phyloP scores from a whole-genome alignment of 1,284 basidiomycete species.

The Sporisorium graminicola region DNA sequence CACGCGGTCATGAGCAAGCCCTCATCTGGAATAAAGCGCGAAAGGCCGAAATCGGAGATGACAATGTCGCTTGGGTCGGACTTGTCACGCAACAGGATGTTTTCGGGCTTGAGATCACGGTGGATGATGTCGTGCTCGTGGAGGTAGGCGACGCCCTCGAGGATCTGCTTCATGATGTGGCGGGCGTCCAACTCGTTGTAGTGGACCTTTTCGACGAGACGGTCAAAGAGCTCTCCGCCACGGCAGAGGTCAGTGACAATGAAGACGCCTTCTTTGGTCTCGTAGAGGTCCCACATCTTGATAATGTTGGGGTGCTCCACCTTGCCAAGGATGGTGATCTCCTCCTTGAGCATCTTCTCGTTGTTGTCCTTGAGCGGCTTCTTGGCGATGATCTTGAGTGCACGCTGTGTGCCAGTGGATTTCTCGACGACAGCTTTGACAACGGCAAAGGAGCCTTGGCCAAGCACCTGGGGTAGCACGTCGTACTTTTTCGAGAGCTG shows the following conservation, averaged over 20 bases:
- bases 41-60: slow-evolving; percentile 69
- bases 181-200: slow-evolving; percentile 68
- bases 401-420: slow-evolving; percentile 57
- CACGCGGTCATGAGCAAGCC: slow-evolving; percentile 67
- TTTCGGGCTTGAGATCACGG: slow-evolving; percentile 68
- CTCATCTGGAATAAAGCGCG: slow-evolving; percentile 64
- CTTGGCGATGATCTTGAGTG: slow-evolving; percentile 68
- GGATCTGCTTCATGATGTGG: slow-evolving; percentile 64
- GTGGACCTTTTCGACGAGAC: slow-evolving; percentile 62
- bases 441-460: slow-evolving; percentile 67
- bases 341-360: slow-evolving; percentile 65
- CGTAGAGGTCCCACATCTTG: slow-evolving; percentile 68
- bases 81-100: slow-evolving; percentile 63
- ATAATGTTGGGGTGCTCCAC: slow-evolving; percentile 66
- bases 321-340: slow-evolving; percentile 65
- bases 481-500: slow-evolving; percentile 65
- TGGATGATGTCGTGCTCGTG: slow-evolving; percentile 67
- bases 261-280: slow-evolving; percentile 68
- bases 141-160: slow-evolving; percentile 65
- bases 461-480: slow-evolving; percentile 53
- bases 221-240: slow-evolving; percentile 68
- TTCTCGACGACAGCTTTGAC: slow-evolving; percentile 59
- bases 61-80: slow-evolving; percentile 59
- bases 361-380: slow-evolving; percentile 65
- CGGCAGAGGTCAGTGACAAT: slow-evolving; percentile 68